Base-by-base conservation (phyloP, 2,329 filamentous ascomycete genomes). In the Monilinia laxa region DNA sequence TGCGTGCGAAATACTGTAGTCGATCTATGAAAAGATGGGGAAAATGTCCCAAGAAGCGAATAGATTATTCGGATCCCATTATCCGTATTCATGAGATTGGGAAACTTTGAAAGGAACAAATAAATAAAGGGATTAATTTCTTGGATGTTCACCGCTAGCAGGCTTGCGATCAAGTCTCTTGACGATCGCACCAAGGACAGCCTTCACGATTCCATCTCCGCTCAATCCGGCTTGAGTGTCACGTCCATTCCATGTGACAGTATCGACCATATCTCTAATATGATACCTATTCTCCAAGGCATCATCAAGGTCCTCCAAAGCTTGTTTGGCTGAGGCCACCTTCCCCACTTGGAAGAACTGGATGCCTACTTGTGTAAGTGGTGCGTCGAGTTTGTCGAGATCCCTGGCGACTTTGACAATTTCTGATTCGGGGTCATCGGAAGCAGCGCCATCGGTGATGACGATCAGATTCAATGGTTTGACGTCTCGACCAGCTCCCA, bases 281-380 rank as follows among this genome's bases (percentile, higher is more conserved):
- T 83, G 81, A 40, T 82, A 80, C 40, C 83, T 79, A 53, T 84
- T 81, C 2, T 78, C 80, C 47, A 95, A 79, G 4, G 84, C 84
- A 76, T 97, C 91, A 75, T 98, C 94, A 10, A 98, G 82, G 57
- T 88, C 82, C 71, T 84, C 80, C 51, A 98, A 81, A 65, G 89
- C 87, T 71, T 82, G 78, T 1, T 83, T 81, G 0, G 93, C 94
- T 0, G 78, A 80, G 0, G 79, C 75, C 72, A 96, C 91, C 60
- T 85, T 83, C 66, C 95, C 94, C 55, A 98, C 90, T 79, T 97
- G 94, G 81, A 98, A 96, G 81, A 98, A 98, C 77, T 98, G 94
- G 66, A 98, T 87, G 45, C 94, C 94, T 11, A 97, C 82, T 80
- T 98, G 95, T 82, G 90, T 90, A 0, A 88, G 83, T 4, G 89